phyloP scores from a whole-genome alignment of 768 basidiomycete genomes.

The Fibroporia radiculosa region DNA sequence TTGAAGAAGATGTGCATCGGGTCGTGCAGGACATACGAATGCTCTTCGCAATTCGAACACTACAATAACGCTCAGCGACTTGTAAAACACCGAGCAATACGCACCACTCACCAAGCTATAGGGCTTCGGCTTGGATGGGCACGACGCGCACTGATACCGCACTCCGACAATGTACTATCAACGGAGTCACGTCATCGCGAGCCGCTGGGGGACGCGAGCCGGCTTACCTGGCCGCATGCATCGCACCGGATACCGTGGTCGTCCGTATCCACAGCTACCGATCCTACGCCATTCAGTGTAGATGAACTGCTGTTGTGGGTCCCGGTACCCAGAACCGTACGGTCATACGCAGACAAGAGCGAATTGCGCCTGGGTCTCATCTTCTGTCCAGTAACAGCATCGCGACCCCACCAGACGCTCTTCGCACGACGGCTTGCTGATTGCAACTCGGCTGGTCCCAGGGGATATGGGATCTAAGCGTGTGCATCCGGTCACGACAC shows the following conservation, averaged over 20 bases:
- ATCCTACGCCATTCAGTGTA: background rate
- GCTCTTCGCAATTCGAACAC: slow-evolving; percentile 76
- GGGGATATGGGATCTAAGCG: slow-evolving; percentile 77
- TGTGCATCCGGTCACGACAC: background rate
- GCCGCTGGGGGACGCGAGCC: background rate
- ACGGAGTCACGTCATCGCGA: background rate
- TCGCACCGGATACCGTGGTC: slow-evolving; percentile 60
- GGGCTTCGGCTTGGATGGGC: slow-evolving; percentile 62
- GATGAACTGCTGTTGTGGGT: slow-evolving; percentile 5
- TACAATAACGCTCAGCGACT: slow-evolving; percentile 23
- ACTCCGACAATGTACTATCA: slow-evolving; percentile 64
- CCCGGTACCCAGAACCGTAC: slow-evolving; percentile 56
- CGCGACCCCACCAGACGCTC: slow-evolving; percentile 67
- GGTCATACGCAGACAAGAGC: slow-evolving; percentile 53
- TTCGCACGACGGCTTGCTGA: slow-evolving; percentile 69
- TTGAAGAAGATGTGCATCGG: slow-evolving; percentile 86
- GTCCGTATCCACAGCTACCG: slow-evolving; percentile 17
- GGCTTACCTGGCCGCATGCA: slow-evolving; percentile 48
- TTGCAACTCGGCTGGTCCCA: slow-evolving; percentile 67
- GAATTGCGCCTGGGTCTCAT: slow-evolving; percentile 46
- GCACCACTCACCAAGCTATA: slow-evolving; percentile 64
- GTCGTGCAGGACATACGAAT: slow-evolving; percentile 75
- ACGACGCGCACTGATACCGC: slow-evolving; percentile 87
- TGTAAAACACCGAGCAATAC: background rate
- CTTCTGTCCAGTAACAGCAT: slow-evolving; percentile 42